These are phyloP conservation scores for Canavalia ensiformis DNA, from an alignment of 306 rosid genomes.

Conservation along the genomic window DNA sequence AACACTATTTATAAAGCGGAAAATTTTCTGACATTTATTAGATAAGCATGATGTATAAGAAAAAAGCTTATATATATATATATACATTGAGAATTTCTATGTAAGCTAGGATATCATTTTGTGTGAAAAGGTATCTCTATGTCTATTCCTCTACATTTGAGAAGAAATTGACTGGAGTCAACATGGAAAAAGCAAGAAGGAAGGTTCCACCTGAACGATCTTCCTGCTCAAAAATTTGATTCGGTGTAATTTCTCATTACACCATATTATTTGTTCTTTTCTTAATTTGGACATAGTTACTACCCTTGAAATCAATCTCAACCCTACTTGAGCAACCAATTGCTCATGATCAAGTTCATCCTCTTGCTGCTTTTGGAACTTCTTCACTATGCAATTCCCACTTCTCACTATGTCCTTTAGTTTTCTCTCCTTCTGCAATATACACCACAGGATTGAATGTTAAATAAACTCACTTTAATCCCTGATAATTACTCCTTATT, in stretches of 20 bases:
- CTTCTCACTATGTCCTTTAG: conserved; percentile 74
- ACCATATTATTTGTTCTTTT: conserved; percentile 77
- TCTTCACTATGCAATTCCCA: conserved; percentile 77
- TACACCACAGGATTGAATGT: conserved; percentile 14
- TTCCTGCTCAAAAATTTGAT: conserved; percentile 64
- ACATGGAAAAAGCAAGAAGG: conserved; percentile 81
- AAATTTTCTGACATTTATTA: conserved; percentile 24
- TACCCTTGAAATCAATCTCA: conserved; percentile 80
- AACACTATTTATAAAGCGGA: too few relatives aligned
- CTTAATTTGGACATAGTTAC: conserved; percentile 72
- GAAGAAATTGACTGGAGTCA: conserved; percentile 45
- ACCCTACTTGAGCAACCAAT: conserved; percentile 76
- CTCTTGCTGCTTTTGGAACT: conserved; percentile 76
- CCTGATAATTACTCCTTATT: too few relatives aligned
- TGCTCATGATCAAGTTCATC: conserved; percentile 56
- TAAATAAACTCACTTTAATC: neutral
- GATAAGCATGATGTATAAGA: conserved; percentile 31
- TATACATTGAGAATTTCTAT: conserved; percentile 34
- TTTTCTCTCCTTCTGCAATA: conserved; percentile 74
- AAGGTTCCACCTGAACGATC: conserved; percentile 72
- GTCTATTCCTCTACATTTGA: conserved; percentile 17
- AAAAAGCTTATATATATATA: conserved; percentile 25
- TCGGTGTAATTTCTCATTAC: conserved; percentile 64
- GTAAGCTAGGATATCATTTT: conserved; percentile 38
- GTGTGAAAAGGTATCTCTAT: conserved; percentile 33